A percentile compares a stretch with the other conserved stretches of the same genome.
Conservation (phyloP, 768 basidiomycete genomes). For the Trametes sanguinea region DNA sequence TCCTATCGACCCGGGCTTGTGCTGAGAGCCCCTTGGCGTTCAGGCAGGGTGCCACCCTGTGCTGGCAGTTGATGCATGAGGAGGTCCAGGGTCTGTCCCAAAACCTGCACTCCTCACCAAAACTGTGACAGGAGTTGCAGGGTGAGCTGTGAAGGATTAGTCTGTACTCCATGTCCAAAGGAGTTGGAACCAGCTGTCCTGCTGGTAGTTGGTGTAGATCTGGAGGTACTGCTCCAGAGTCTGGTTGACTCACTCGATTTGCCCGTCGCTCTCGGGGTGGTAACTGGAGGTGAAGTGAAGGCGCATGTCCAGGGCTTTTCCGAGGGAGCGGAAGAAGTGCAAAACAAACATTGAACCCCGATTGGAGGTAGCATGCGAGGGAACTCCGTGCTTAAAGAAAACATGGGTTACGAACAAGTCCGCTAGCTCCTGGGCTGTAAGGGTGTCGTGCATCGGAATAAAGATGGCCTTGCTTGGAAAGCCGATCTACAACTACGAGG, state of each 20-base stretch:
- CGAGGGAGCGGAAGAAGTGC: slow-evolving; percentile 16
- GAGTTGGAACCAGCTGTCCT: not conserved
- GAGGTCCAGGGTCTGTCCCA: too few relatives aligned
- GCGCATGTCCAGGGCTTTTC: slow-evolving; percentile 7
- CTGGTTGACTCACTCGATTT: slow-evolving; percentile 35
- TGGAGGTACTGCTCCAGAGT: slow-evolving; percentile 32
- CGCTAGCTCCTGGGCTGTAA: slow-evolving; percentile 26
- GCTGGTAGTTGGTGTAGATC: not conserved
- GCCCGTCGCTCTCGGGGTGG: slow-evolving; percentile 39
- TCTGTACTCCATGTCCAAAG: too few relatives aligned
- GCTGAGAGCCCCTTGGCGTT: too few relatives aligned
- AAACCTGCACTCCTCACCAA: too few relatives aligned
- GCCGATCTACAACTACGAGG: too few relatives aligned
- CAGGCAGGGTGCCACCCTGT: too few relatives aligned
- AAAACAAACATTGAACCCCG: slow-evolving; percentile 16
- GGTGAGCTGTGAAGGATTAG: too few relatives aligned
- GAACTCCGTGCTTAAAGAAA: slow-evolving; percentile 9
- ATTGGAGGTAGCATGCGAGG: slow-evolving; percentile 17
- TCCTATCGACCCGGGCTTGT: too few relatives aligned
- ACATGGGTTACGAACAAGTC: slow-evolving; percentile 24
- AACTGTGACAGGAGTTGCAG: too few relatives aligned
- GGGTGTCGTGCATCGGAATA: slow-evolving; percentile 25
- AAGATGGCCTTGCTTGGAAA: slow-evolving; percentile 20
- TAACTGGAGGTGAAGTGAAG: slow-evolving; percentile 22
- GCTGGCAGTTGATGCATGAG: too few relatives aligned